Evolutionary conservation across 768 basidiomycete genomes (phyloP).

Genomic region (Phlegmacium glaucopus): DNA sequence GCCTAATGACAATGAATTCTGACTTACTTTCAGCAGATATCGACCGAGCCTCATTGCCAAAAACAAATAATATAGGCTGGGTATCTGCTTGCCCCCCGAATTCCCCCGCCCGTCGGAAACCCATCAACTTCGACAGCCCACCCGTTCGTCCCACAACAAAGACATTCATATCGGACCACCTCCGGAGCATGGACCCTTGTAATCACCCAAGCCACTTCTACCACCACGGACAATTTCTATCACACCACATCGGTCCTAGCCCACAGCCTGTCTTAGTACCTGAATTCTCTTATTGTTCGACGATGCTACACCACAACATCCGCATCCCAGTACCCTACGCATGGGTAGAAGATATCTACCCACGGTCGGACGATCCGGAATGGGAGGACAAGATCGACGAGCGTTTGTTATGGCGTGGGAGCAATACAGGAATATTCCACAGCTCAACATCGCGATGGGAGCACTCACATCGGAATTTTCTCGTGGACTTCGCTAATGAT

Average conservation of each 20-base stretch:
- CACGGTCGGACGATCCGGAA: constrained; percentile 48
- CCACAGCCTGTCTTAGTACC: constrained; percentile 44
- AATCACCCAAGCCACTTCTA: constrained; percentile 40
- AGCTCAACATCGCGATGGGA: constrained; percentile 40
- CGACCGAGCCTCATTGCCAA: constrained; percentile 29
- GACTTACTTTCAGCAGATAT: constrained; percentile 20
- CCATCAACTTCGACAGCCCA: constrained; percentile 32
- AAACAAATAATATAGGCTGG: constrained; percentile 29
- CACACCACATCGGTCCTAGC: constrained; percentile 41
- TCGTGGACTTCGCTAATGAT: constrained; percentile 42
- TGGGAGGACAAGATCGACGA: constrained; percentile 67
- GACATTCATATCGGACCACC: constrained; percentile 50
- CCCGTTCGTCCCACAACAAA: constrained; percentile 30
- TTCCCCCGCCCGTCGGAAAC: constrained; percentile 33
- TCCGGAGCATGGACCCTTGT: constrained; percentile 48
- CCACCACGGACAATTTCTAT: constrained; percentile 52
- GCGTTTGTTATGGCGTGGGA: constrained; percentile 68
- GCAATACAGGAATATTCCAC: constrained; percentile 63
- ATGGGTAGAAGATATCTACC: constrained; percentile 41
- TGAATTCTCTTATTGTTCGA: constrained; percentile 50
- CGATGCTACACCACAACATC: constrained; percentile 53
- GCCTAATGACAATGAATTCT: neutral
- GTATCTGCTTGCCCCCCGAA: constrained; percentile 35
- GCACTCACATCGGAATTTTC: constrained; percentile 44
- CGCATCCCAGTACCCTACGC: constrained; percentile 44